Conservation (phyloP, 495 filamentous ascomycete genomes). For the Penicillium paxilli region DNA sequence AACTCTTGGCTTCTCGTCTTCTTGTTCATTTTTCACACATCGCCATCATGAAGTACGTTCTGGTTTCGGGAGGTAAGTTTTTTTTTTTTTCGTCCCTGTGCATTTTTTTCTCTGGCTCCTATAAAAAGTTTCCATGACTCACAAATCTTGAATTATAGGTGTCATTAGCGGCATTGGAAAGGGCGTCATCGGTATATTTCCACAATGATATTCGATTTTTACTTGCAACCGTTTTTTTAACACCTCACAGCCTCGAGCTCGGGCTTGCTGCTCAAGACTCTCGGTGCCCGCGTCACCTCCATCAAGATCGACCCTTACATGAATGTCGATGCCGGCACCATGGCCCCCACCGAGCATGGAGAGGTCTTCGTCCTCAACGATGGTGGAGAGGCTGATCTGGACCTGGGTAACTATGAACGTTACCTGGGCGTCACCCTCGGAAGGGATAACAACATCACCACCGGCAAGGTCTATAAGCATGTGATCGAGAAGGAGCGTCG, state of each 20-base stretch:
- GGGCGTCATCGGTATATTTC: constrained; percentile 60
- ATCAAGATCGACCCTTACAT: constrained; percentile 65
- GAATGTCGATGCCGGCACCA: constrained; percentile 75
- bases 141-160: constrained; percentile 42
- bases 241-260: constrained; percentile 43
- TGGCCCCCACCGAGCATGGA: constrained; percentile 79
- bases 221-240: constrained; percentile 4
- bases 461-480: constrained; percentile 89
- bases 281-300: constrained; percentile 65
- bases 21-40: background rate
- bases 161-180: constrained; percentile 83
- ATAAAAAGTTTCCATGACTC: background rate
- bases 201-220: background rate
- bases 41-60: constrained; percentile 26
- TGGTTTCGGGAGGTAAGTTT: constrained; percentile 27
- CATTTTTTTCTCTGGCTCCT: background rate
- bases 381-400: constrained; percentile 83
- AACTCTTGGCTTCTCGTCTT: background rate
- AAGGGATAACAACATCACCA: constrained; percentile 42
- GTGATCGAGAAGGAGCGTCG: constrained; percentile 78
- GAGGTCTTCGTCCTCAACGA: constrained; percentile 75
- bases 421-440: constrained; percentile 26
- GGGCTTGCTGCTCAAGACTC: constrained; percentile 81
- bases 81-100: background rate
- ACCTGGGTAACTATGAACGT: constrained; percentile 91